These are phyloP conservation scores for Cerrena zonata DNA, from an alignment of 1,284 basidiomycete species.

Conservation along the genomic window DNA sequence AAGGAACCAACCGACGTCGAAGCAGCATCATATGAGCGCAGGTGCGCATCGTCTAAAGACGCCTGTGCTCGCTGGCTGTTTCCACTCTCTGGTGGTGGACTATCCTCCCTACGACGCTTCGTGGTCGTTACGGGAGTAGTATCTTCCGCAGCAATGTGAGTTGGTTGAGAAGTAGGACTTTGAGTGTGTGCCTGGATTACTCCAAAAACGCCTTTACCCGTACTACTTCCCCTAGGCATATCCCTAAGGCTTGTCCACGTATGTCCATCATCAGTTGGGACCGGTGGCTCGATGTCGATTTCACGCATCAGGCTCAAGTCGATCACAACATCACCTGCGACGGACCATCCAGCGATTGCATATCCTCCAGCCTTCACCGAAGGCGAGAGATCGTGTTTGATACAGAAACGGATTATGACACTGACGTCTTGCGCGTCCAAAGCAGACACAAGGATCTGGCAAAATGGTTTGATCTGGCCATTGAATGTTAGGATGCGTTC, in stretches of 20 bases:
- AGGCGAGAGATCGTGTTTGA: constrained; percentile 58
- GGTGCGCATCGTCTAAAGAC: constrained; percentile 10
- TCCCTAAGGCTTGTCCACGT: constrained; percentile 55
- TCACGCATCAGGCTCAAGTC: constrained; percentile 68
- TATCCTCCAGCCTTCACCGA: constrained; percentile 87
- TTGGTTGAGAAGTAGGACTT: not conserved
- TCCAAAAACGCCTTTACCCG: constrained; percentile 43
- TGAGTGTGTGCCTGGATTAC: not conserved
- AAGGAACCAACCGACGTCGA: constrained; percentile 52
- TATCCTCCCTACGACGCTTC: constrained; percentile 53
- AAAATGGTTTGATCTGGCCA: constrained; percentile 58
- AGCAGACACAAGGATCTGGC: constrained; percentile 62
- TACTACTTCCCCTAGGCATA: constrained; percentile 43
- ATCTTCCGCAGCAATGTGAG: not conserved
- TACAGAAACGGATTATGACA: constrained; percentile 65
- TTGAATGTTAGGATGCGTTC: constrained; percentile 70
- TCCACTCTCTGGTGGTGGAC: not conserved
- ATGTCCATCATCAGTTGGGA: constrained; percentile 24
- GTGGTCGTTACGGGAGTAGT: constrained; percentile 11
- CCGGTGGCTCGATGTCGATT: constrained; percentile 61
- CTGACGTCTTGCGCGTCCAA: constrained; percentile 71
- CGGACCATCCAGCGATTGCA: constrained; percentile 82
- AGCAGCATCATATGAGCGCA: constrained; percentile 46
- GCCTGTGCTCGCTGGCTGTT: not conserved
- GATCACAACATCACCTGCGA: constrained; percentile 78